Percentiles rank a stretch among this genome's conserved stretches.
These are phyloP conservation scores for Alternaria longipes DNA, from an alignment of 2,329 filamentous ascomycete species.

Conservation along the genomic window DNA sequence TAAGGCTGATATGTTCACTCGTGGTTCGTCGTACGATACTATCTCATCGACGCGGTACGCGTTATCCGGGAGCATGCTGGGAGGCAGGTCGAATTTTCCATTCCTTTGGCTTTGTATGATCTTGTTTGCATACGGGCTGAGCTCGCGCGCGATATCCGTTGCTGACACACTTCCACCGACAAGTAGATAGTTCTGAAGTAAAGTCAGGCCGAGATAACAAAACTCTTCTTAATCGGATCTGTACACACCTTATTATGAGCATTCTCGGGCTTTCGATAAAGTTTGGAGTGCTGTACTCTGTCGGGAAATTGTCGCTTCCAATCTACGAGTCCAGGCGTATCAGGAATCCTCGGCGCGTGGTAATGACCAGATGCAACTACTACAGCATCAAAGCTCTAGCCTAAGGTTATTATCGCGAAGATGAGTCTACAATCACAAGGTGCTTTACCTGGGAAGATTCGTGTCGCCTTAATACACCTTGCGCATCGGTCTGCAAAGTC, in stretches of 20 bases:
- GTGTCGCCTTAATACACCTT: slow-evolving; percentile 18
- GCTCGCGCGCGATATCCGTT: slow-evolving; percentile 63
- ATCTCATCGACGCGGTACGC: slow-evolving; percentile 64
- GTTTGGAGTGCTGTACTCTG: slow-evolving; percentile 62
- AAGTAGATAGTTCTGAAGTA: slow-evolving; percentile 58
- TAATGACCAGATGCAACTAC: slow-evolving; percentile 66
- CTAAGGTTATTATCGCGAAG: neutral
- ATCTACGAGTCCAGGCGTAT: slow-evolving; percentile 58
- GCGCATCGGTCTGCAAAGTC: slow-evolving; percentile 46
- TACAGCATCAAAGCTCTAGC: slow-evolving; percentile 59
- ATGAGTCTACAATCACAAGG: accelerated
- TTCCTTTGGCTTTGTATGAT: slow-evolving; percentile 67
- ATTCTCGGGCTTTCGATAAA: slow-evolving; percentile 57
- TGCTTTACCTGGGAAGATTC: slow-evolving; percentile 11
- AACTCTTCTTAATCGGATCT: too few relatives aligned
- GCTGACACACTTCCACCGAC: slow-evolving; percentile 66
- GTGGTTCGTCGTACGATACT: slow-evolving; percentile 53
- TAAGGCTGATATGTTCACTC: neutral
- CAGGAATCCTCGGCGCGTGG: slow-evolving; percentile 60
- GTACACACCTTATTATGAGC: slow-evolving; percentile 60
- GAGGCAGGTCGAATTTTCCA: slow-evolving; percentile 68
- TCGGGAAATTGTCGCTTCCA: slow-evolving; percentile 59
- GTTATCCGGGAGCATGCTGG: slow-evolving; percentile 63
- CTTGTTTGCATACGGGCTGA: slow-evolving; percentile 55
- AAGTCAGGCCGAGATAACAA: neutral